A percentile compares a stretch with the other conserved stretches of the same genome.
Evolutionary conservation across 805 yeast species (phyloP).

Genomic region (Starmerella kuoi): DNA sequence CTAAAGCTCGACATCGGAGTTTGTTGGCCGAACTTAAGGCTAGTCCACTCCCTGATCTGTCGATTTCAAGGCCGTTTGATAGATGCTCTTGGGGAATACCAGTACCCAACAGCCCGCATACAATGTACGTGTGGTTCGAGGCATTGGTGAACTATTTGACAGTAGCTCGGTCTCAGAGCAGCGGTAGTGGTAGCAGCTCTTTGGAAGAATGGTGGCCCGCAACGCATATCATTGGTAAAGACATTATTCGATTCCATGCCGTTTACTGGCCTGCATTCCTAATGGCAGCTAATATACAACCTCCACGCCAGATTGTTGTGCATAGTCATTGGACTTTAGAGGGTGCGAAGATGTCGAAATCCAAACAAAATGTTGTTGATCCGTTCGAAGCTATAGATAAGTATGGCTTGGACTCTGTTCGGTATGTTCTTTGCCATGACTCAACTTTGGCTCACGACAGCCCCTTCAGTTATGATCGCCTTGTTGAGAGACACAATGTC

Average conservation of each 20-base stretch:
- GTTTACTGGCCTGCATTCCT: slow-evolving; percentile 89
- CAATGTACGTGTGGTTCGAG: slow-evolving; percentile 92
- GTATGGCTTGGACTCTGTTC: slow-evolving; percentile 49
- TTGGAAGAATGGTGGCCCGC: slow-evolving; percentile 44
- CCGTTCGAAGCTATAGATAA: slow-evolving; percentile 53
- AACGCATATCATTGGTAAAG: slow-evolving; percentile 82
- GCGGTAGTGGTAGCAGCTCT: slow-evolving; percentile 1
- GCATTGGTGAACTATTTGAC: slow-evolving; percentile 81
- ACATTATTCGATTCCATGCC: slow-evolving; percentile 77
- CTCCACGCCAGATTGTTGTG: slow-evolving; percentile 67
- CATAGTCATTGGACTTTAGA: slow-evolving; percentile 91
- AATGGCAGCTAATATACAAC: slow-evolving; percentile 61
- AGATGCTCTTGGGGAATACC: slow-evolving; percentile 81
- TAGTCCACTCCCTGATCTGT: slow-evolving; percentile 47
- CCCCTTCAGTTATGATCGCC: slow-evolving; percentile 60
- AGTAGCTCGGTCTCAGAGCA: slow-evolving; percentile 15
- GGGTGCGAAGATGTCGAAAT: slow-evolving; percentile 88
- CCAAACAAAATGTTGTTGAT: slow-evolving; percentile 86
- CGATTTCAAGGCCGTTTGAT: slow-evolving; percentile 73
- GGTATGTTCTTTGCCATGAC: slow-evolving; percentile 66
- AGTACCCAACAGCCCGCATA: slow-evolving; percentile 60
- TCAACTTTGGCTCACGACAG: slow-evolving; percentile 68
- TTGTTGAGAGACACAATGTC: slow-evolving; percentile 30
- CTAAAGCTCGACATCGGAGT: slow-evolving; percentile 42
- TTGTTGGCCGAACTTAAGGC: slow-evolving; percentile 45